These are phyloP conservation scores for Caryocar brasiliense DNA, from an alignment of 441 rosid species.

Conservation along the genomic window DNA sequence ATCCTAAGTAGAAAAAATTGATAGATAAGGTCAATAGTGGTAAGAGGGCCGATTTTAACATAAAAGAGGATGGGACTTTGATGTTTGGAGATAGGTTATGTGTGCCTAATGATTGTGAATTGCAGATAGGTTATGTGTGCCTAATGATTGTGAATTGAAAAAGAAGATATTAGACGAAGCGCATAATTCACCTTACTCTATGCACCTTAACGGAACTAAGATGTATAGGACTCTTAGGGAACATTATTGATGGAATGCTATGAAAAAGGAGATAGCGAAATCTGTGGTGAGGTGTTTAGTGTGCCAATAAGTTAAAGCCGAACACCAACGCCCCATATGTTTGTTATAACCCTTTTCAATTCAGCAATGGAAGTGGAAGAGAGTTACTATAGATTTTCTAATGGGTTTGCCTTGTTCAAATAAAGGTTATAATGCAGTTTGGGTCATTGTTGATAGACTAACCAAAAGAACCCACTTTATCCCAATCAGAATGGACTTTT, in stretches of 20 bases:
- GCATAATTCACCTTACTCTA: neutral
- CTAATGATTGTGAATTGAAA: neutral
- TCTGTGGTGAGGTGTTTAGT: neutral
- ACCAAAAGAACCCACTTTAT: conserved; percentile 2
- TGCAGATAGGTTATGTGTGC: neutral
- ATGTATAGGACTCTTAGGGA: neutral
- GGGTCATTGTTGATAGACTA: neutral
- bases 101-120: neutral
- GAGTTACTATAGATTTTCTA: neutral
- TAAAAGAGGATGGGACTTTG: neutral
- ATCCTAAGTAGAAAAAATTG: neutral
- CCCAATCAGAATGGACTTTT: neutral
- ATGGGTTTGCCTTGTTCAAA: neutral
- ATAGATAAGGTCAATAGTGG: neutral
- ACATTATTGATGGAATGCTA: neutral
- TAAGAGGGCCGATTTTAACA: neutral
- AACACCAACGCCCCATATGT: neutral
- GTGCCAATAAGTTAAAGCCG: neutral
- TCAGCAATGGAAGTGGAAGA: neutral
- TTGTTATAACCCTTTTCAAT: neutral
- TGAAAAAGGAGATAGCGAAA: neutral
- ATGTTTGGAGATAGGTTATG: neutral
- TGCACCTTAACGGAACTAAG: neutral
- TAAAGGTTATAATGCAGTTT: neutral
- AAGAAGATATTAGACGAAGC: neutral